Evolutionary conservation across 2,329 filamentous ascomycete genomes (phyloP).

Genomic region (Fusarium denticulatum): DNA sequence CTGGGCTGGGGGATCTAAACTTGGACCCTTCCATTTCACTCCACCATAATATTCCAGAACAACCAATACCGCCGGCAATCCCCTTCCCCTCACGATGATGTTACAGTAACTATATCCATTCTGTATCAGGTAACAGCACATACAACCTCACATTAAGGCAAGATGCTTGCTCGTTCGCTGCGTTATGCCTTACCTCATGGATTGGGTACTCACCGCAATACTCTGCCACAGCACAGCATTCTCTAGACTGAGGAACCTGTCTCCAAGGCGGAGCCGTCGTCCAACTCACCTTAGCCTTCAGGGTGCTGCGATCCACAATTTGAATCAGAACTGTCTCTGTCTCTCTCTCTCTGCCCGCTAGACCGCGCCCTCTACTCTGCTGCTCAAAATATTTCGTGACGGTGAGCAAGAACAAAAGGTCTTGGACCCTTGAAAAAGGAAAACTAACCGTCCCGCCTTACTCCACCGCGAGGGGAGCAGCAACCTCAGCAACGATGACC

Average conservation of each 20-base stretch:
- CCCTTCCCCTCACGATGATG: constrained; percentile 17
- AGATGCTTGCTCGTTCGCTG: neutral
- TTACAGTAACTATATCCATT: neutral
- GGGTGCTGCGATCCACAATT: constrained; percentile 16
- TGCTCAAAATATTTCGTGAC: neutral
- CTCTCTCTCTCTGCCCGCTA: constrained; percentile 21
- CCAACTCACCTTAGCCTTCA: neutral
- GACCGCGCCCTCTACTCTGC: constrained; percentile 21
- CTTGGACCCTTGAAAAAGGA: constrained; percentile 10
- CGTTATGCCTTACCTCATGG: neutral
- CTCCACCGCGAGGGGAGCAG: neutral
- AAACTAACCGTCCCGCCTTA: neutral
- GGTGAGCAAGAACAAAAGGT: constrained; percentile 5
- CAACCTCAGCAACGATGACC: neutral
- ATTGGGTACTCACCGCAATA: constrained; percentile 34
- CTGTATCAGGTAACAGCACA: constrained; percentile 34
- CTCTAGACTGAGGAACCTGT: neutral
- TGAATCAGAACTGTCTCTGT: neutral
- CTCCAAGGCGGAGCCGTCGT: constrained; percentile 14
- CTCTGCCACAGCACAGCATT: constrained; percentile 11
- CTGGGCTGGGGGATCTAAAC: neutral
- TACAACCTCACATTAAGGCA: constrained; percentile 7
- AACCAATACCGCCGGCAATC: constrained; percentile 23
- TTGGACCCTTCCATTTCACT: neutral
- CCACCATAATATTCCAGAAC: constrained; percentile 6